phyloP scores from a whole-genome alignment of 2,329 filamentous ascomycete genomes.

The Xylaria sp. region DNA sequence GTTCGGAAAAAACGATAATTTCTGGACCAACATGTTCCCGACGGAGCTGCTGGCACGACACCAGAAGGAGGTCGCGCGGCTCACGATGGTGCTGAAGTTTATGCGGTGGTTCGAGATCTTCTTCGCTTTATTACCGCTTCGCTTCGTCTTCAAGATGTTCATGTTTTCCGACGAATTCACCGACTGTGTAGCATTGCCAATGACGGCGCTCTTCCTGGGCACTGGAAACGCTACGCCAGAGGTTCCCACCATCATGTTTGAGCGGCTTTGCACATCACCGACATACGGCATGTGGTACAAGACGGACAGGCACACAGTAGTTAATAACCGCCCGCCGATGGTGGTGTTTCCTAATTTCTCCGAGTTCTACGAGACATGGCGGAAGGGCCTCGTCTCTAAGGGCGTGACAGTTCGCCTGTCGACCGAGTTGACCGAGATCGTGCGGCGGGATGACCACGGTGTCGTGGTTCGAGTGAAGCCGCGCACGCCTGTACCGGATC shows the following conservation, averaged over 20 bases:
- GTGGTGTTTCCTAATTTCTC: conserved; percentile 63
- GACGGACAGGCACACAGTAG: conserved; percentile 38
- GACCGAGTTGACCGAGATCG: conserved; percentile 57
- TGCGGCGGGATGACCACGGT: conserved; percentile 54
- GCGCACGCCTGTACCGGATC: conserved; percentile 42
- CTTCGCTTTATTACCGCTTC: conserved; percentile 56
- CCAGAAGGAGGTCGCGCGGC: conserved; percentile 54
- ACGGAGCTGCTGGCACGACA: conserved; percentile 57
- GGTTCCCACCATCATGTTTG: conserved; percentile 43
- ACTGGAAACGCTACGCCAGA: conserved; percentile 44
- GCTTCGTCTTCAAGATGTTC: conserved; percentile 40
- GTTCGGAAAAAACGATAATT: conserved; percentile 60
- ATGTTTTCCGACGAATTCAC: conserved; percentile 43
- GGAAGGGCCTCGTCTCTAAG: conserved; percentile 52
- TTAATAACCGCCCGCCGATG: conserved; percentile 60
- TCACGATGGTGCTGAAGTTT: conserved; percentile 55
- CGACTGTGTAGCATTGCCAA: conserved; percentile 41
- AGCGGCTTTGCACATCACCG: conserved; percentile 46
- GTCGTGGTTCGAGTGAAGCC: conserved; percentile 54
- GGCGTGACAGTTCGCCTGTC: conserved; percentile 60
- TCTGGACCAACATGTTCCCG: conserved; percentile 64
- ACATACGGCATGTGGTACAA: conserved; percentile 66
- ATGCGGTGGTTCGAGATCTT: conserved; percentile 59
- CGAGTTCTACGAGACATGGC: conserved; percentile 61
- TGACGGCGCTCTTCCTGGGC: conserved; percentile 46